Conservation (phyloP, 176 grass and related monocot species). For the Triticum timopheevii region DNA sequence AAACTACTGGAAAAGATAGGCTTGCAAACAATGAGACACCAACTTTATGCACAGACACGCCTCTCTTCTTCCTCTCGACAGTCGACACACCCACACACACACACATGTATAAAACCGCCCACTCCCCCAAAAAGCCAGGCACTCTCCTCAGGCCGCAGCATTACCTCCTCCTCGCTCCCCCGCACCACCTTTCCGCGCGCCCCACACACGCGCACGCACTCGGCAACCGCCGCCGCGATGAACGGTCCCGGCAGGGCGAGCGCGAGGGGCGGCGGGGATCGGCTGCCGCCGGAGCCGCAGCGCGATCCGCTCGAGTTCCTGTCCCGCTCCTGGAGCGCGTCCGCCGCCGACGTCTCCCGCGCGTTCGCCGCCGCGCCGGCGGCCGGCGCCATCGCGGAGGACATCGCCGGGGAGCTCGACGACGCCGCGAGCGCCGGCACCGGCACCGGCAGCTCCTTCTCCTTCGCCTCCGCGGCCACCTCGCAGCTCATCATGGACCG, state of each 20-base stretch:
- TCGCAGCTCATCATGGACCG: slow-evolving; percentile 90
- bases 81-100: neutral
- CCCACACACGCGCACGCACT: neutral
- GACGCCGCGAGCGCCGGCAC: slow-evolving; percentile 6
- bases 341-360: slow-evolving; percentile 64
- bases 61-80: neutral
- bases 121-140: slow-evolving; percentile 26
- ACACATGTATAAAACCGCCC: slow-evolving; percentile 42
- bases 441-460: slow-evolving; percentile 74
- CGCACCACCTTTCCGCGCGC: slow-evolving; percentile 21
- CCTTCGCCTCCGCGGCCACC: slow-evolving; percentile 84
- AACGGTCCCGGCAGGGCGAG: neutral
- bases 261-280: neutral
- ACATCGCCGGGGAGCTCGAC: slow-evolving; percentile 62
- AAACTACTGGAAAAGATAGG: neutral
- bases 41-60: neutral
- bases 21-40: neutral
- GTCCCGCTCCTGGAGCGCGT: slow-evolving; percentile 85
- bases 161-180: neutral
- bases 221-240: slow-evolving; percentile 22
- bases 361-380: slow-evolving; percentile 16
- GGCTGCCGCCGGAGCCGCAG: slow-evolving; percentile 45
- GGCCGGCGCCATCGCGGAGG: slow-evolving; percentile 41
- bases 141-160: neutral
- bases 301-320: slow-evolving; percentile 85